Conservation (phyloP, 257 asterid genomes). For the Solanum tarapatanum region DNA sequence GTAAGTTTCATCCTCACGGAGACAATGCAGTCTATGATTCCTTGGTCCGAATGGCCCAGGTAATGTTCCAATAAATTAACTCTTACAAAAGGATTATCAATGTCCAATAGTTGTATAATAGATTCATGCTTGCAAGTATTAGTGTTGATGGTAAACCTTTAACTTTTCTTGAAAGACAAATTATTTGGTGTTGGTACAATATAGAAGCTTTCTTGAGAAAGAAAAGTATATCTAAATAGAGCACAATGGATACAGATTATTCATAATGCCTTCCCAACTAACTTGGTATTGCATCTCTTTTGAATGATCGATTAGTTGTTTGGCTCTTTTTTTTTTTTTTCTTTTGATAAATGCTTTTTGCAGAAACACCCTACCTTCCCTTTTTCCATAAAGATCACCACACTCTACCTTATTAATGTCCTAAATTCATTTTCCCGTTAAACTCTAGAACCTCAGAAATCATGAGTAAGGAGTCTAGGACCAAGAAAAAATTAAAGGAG, state of each 20-base stretch:
- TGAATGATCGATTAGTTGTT: background rate
- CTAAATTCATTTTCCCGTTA: background rate
- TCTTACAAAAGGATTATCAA: background rate
- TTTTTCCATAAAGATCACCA: background rate
- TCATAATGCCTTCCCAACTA: background rate
- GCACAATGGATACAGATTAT: background rate
- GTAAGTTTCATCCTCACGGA: slow-evolving; percentile 97
- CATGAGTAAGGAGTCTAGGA: background rate
- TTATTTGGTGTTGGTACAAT: background rate
- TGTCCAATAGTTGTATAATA: background rate
- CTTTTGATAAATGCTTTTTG: background rate
- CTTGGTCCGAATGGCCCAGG: slow-evolving; percentile 99
- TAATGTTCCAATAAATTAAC: slow-evolving; percentile 7
- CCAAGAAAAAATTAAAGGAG: background rate
- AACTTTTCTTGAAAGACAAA: background rate
- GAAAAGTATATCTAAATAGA: background rate
- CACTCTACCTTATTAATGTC: background rate
- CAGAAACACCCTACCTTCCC: background rate
- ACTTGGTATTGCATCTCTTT: background rate
- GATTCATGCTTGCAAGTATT: background rate
- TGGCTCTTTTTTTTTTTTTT: background rate
- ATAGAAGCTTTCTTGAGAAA: background rate
- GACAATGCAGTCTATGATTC: slow-evolving; percentile 94
- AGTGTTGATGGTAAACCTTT: background rate
- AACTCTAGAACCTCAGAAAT: background rate